Base-by-base conservation (phyloP, 2,329 filamentous ascomycete genomes). In the Beauveria brongniartii region DNA sequence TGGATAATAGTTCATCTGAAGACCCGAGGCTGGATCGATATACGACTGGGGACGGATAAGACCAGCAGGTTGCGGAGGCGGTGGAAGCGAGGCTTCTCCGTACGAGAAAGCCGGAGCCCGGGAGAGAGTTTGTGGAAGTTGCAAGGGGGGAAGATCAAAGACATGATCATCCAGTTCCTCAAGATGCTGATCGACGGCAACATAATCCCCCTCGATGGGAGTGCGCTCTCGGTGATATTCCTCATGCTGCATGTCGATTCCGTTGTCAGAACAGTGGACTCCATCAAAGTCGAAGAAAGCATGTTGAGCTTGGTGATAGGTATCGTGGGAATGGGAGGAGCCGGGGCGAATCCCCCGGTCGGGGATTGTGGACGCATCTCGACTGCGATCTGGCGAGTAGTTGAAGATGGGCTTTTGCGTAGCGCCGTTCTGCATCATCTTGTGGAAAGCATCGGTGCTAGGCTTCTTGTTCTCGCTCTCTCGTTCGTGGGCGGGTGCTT, bases 1-100 rank as follows among this genome's bases (percentile, higher is more conserved):
- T 16, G 94, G 94, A 72, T 99, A 99, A 74, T 88, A 97, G 10
- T 96, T 85, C 90, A 97, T 96, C 67, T 87, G 80, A 65, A 93
- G 85, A 5, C 85, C 88, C 1, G 87, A 87, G 28, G 81, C 78
- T 1, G 84, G 84, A 68, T 87, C 80, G 68, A 84, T 74, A 70
- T 86, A 87, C 1, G 85, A 85, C 63, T 82, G 79, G 12, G 84
- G 80, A 20, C 75, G 73, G 2, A 73, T 70, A 65, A 71, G 69
- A 20, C 54, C 57, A 14, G 63, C 55, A 16, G 70, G 64, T 3
- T 65, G 64, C 41, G 67, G 67, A 34, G 50, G 41, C 8, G 40
- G 48, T 20, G 58, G 41, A 16, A 54, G 18, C 3, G 51, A 30
- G 12, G 43, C 5, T 5, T 54, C 41, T 16, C 28, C 50, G 24